These are phyloP conservation scores for Aspergillus panamensis DNA, from an alignment of 495 filamentous ascomycete species.

Conservation along the genomic window DNA sequence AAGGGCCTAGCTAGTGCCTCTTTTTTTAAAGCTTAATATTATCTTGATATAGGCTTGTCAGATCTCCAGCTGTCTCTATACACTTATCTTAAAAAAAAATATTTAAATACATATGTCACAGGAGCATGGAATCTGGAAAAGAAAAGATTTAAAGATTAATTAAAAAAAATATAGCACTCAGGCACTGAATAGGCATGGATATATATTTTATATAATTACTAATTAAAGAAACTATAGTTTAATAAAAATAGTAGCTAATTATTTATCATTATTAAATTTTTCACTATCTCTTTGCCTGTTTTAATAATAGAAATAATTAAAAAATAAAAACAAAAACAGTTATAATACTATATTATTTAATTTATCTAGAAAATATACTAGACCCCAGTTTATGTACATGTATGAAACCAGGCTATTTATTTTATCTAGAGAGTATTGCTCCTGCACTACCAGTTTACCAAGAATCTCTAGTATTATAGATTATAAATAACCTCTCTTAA, in stretches of 20 bases:
- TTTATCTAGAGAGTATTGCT: too few relatives aligned
- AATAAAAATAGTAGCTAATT: background rate
- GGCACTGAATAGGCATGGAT: background rate
- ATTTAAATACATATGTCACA: background rate
- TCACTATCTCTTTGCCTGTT: too few relatives aligned
- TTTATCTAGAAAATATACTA: too few relatives aligned
- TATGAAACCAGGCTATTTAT: too few relatives aligned
- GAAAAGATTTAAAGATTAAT: background rate
- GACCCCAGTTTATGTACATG: too few relatives aligned
- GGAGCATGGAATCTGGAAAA: background rate
- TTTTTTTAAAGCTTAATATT: background rate
- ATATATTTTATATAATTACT: background rate
- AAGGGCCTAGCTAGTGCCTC: background rate
- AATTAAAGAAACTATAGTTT: too few relatives aligned
- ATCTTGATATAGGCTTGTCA: background rate
- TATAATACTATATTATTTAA: too few relatives aligned
- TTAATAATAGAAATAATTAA: too few relatives aligned
- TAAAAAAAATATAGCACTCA: background rate
- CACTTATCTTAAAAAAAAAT: background rate
- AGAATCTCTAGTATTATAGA: too few relatives aligned
- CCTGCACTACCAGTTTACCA: too few relatives aligned
- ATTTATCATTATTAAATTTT: background rate
- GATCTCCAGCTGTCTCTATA: background rate
- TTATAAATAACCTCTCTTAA: too few relatives aligned
- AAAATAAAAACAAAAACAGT: too few relatives aligned